Conservation (phyloP, 2,329 filamentous ascomycete species). For the Sporothrix curviconia region DNA sequence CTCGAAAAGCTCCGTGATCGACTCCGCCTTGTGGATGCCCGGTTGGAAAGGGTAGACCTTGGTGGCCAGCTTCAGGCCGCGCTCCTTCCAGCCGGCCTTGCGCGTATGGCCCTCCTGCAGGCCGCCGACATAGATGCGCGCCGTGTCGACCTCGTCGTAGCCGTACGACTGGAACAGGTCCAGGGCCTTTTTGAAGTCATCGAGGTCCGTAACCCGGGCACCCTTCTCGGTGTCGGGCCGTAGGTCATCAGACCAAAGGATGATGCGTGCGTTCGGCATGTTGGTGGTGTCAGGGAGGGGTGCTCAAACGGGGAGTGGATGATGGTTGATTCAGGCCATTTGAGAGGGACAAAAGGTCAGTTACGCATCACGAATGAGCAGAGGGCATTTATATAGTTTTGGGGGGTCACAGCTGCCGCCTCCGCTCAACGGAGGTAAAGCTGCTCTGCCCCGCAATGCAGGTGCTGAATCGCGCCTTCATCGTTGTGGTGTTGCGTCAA, state of each 20-base stretch:
- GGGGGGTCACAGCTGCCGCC: background rate
- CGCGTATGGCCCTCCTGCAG: constrained; percentile 74
- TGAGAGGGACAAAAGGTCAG: background rate
- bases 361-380: background rate
- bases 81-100: constrained; percentile 69
- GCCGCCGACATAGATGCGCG: constrained; percentile 64
- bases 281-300: background rate
- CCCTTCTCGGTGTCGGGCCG: constrained; percentile 55
- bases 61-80: constrained; percentile 70
- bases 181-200: constrained; percentile 64
- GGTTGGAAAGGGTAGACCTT: constrained; percentile 61
- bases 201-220: constrained; percentile 61
- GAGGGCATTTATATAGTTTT: background rate
- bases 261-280: constrained; percentile 34
- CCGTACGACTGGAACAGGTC: constrained; percentile 71
- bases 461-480: background rate
- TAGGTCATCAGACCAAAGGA: constrained; percentile 86
- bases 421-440: background rate
- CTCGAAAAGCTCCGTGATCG: constrained; percentile 57
- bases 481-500: background rate
- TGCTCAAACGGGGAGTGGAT: background rate
- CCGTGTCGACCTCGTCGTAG: constrained; percentile 82
- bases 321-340: background rate
- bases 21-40: constrained; percentile 55
- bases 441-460: background rate